Percentiles rank a stretch among this genome's conserved stretches.
phyloP scores from a whole-genome alignment of 1,284 basidiomycete species.

The Tylopilus sp. region DNA sequence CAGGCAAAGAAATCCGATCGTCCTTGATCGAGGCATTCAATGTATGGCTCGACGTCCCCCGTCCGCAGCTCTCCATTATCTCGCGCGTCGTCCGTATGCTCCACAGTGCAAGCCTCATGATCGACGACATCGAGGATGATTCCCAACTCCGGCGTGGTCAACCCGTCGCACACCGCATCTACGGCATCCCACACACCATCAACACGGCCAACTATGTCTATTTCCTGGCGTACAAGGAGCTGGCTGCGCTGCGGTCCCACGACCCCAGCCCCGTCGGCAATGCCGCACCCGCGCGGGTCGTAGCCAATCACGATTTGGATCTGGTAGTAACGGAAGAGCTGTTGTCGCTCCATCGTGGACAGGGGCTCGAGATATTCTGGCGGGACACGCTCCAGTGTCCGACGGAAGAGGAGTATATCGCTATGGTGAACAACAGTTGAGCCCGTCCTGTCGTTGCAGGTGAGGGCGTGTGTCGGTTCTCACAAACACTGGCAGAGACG shows the following conservation, averaged over 20 bases:
- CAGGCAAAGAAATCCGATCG: constrained; percentile 76
- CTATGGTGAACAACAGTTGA: constrained; percentile 98
- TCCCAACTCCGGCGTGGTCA: constrained; percentile 90
- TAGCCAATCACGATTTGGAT: constrained; percentile 63
- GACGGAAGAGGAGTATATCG: constrained; percentile 94
- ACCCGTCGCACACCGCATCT: constrained; percentile 63
- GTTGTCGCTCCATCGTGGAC: constrained; percentile 92
- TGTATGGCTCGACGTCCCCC: constrained; percentile 87
- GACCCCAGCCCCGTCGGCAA: constrained; percentile 24
- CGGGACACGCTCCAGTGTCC: constrained; percentile 93
- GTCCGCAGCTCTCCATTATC: constrained; percentile 79
- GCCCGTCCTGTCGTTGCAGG: constrained; percentile 4
- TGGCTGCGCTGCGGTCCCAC: constrained; percentile 65
- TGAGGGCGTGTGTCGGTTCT: background rate
- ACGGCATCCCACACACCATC: constrained; percentile 89
- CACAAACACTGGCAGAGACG: constrained; percentile 73
- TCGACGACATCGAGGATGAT: constrained; percentile 99
- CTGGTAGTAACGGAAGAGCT: constrained; percentile 89
- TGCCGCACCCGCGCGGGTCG: constrained; percentile 36
- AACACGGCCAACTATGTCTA: constrained; percentile 99
- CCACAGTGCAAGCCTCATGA: constrained; percentile 95
- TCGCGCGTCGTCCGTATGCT: constrained; percentile 91
- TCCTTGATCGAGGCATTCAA: constrained; percentile 56
- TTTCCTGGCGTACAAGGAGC: constrained; percentile 88
- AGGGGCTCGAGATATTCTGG: constrained; percentile 97